Evolutionary conservation across 352 stramenopile genomes (phyloP).

Genomic region (Phytopythium montanum): DNA sequence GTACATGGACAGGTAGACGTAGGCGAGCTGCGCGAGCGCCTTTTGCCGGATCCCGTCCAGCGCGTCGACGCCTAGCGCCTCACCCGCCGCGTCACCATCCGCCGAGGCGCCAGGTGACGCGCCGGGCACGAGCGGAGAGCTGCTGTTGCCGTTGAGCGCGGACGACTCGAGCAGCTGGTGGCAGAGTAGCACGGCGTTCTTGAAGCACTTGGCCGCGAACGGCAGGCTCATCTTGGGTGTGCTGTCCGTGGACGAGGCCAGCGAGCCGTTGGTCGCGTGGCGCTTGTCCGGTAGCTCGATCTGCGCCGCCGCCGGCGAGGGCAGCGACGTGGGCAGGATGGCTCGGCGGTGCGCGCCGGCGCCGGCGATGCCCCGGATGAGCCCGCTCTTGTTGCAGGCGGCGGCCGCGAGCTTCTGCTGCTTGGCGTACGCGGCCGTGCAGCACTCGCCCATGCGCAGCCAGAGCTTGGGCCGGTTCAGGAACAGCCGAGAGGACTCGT

Average conservation of each 20-base stretch:
- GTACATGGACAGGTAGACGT: slow-evolving; percentile 90
- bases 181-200: slow-evolving; percentile 82
- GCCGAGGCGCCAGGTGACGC: not conserved
- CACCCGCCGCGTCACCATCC: slow-evolving; percentile 18
- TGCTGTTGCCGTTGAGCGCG: slow-evolving; percentile 24
- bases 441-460: slow-evolving; percentile 91
- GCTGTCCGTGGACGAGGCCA: slow-evolving; percentile 29
- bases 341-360: slow-evolving; percentile 78
- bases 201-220: slow-evolving; percentile 87
- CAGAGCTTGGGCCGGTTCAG: slow-evolving; percentile 92
- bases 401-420: slow-evolving; percentile 52
- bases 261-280: slow-evolving; percentile 27
- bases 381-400: slow-evolving; percentile 73
- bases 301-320: slow-evolving; percentile 49
- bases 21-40: slow-evolving; percentile 83
- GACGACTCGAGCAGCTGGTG: slow-evolving; percentile 63
- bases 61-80: slow-evolving; percentile 40
- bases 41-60: slow-evolving; percentile 80
- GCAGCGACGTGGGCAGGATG: slow-evolving; percentile 67
- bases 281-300: slow-evolving; percentile 69
- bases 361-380: slow-evolving; percentile 80
- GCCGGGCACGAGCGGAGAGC: slow-evolving; percentile 5
- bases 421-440: slow-evolving; percentile 78
- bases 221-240: slow-evolving; percentile 78
- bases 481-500: slow-evolving; percentile 83